These are phyloP conservation scores for Neocallimastix lanati DNA, from an alignment of 192 early-diverging fungal species.

Conservation along the genomic window DNA sequence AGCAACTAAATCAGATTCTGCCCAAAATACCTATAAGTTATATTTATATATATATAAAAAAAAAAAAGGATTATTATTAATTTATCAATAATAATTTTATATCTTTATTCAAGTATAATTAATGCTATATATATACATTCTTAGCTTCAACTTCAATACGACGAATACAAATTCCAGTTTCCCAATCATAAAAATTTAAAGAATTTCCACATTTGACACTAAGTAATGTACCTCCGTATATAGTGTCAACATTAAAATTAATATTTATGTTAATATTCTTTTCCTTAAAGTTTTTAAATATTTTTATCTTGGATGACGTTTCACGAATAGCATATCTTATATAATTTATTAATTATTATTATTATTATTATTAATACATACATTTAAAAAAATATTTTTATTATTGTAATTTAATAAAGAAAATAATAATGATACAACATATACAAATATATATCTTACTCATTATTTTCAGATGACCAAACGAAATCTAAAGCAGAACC, in stretches of 20 bases:
- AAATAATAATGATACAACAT: too few relatives aligned
- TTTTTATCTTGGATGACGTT: constrained; percentile 65
- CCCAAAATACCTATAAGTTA: constrained; percentile 78
- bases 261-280: constrained; percentile 45
- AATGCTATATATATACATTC: constrained; percentile 36
- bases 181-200: constrained; percentile 96
- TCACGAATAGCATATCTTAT: constrained; percentile 80
- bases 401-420: too few relatives aligned
- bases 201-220: constrained; percentile 59
- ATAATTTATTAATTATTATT: too few relatives aligned
- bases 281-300: constrained; percentile 95
- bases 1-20: constrained; percentile 76
- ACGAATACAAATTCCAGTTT: constrained; percentile 71
- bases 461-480: constrained; percentile 89
- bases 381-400: too few relatives aligned
- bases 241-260: constrained; percentile 71
- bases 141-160: constrained; percentile 83
- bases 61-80: too few relatives aligned
- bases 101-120: too few relatives aligned
- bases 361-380: too few relatives aligned
- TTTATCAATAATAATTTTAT: too few relatives aligned
- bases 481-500: constrained; percentile 90
- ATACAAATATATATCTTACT: too few relatives aligned
- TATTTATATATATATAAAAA: too few relatives aligned
- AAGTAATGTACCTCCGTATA: constrained; percentile 82